Percentiles rank a stretch among this genome's conserved stretches.
Conservation (phyloP, 2,329 filamentous ascomycete species). For the Pyrenochaeta sp. region DNA sequence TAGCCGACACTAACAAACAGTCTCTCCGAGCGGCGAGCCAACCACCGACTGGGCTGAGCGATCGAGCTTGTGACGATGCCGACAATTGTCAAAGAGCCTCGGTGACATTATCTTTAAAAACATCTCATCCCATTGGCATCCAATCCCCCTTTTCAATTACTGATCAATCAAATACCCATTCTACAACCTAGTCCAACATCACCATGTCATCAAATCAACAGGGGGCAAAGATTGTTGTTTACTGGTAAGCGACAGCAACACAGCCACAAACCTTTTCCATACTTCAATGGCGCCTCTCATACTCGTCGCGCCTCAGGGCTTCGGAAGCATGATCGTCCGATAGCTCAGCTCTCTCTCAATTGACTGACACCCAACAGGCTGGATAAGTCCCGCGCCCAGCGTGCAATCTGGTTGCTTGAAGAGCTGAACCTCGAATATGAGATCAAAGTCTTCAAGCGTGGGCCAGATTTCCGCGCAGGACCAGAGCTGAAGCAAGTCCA, state of each 20-base stretch:
- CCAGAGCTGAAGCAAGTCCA: conserved; percentile 79
- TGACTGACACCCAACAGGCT: conserved; percentile 65
- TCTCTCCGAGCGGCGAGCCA: conserved; percentile 7
- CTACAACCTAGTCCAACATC: background rate
- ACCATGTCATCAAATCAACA: conserved; percentile 37
- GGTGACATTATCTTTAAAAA: conserved; percentile 2
- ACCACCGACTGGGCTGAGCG: conserved; percentile 10
- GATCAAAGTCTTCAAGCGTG: conserved; percentile 79
- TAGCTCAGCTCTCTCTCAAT: background rate
- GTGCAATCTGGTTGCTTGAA: conserved; percentile 85
- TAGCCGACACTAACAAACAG: conserved; percentile 8
- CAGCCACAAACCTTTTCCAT: conserved; percentile 6
- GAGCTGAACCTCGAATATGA: conserved; percentile 83
- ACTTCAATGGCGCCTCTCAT: background rate
- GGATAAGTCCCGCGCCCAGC: conserved; percentile 80
- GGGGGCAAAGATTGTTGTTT: conserved; percentile 46
- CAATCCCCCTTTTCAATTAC: background rate
- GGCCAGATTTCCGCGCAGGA: conserved; percentile 72
- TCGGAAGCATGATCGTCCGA: conserved; percentile 5
- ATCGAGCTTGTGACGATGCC: conserved; percentile 12
- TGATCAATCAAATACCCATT: background rate
- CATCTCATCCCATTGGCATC: background rate
- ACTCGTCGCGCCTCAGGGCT: background rate
- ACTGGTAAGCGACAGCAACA: conserved; percentile 40
- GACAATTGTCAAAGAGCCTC: conserved; percentile 9